Evolutionary conservation across 768 basidiomycete genomes (phyloP).

Genomic region (Pleurotus citrinopileatus): DNA sequence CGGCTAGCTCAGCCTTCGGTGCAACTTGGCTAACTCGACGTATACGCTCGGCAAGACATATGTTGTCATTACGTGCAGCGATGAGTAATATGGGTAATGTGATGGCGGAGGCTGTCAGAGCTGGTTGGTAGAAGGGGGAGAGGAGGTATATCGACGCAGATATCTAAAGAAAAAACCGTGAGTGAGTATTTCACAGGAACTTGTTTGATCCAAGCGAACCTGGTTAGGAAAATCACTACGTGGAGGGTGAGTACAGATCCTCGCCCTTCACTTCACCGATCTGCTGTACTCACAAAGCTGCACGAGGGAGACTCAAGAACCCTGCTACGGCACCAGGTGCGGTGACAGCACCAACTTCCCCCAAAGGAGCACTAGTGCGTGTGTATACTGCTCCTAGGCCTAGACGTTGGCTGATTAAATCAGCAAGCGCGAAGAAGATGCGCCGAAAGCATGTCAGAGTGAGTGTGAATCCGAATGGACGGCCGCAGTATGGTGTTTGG

Average conservation of each 20-base stretch:
- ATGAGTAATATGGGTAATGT: constrained; percentile 7
- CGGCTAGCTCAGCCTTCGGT: constrained; percentile 17
- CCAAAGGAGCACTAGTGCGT: constrained; percentile 22
- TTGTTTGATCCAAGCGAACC: background rate
- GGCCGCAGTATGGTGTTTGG: constrained; percentile 31
- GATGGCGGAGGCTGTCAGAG: background rate
- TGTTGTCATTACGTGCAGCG: background rate
- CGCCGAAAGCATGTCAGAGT: constrained; percentile 18
- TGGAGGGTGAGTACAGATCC: background rate
- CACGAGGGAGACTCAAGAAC: constrained; percentile 7
- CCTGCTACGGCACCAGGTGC: constrained; percentile 19
- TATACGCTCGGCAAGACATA: constrained; percentile 2
- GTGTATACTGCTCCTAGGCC: constrained; percentile 26
- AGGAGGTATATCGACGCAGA: constrained; percentile 8
- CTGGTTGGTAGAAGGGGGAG: constrained; percentile 5
- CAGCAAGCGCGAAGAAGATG: constrained; percentile 16
- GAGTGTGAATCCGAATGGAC: constrained; percentile 5
- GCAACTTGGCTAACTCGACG: constrained; percentile 13
- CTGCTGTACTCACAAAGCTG: background rate
- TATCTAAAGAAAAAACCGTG: background rate
- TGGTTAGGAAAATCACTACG: constrained; percentile 11
- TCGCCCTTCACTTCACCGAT: background rate
- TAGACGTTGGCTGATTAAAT: constrained; percentile 22
- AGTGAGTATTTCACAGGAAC: background rate
- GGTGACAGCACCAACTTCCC: constrained; percentile 25